These are phyloP conservation scores for Cladosporium velox DNA, from an alignment of 2,329 filamentous ascomycete genomes.

Conservation along the genomic window DNA sequence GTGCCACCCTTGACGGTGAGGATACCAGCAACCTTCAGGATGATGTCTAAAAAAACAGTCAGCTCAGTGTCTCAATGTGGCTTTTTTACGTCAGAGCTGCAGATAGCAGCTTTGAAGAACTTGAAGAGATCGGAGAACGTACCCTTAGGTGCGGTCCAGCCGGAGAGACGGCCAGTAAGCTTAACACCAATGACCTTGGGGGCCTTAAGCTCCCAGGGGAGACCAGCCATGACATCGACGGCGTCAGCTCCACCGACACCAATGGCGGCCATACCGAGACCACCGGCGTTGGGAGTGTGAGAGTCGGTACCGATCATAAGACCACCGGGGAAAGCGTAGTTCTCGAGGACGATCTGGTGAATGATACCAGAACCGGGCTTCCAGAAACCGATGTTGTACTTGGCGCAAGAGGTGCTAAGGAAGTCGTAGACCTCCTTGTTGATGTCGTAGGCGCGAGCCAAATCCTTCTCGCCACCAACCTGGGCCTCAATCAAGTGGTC, in stretches of 20 bases:
- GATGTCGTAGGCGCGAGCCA: slow-evolving; percentile 84
- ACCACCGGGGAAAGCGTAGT: slow-evolving; percentile 98
- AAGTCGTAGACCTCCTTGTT: slow-evolving; percentile 99
- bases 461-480: slow-evolving; percentile 88
- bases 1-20: slow-evolving; percentile 98
- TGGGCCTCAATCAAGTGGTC: slow-evolving; percentile 99
- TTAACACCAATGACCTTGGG: slow-evolving; percentile 96
- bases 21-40: slow-evolving; percentile 94
- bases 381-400: slow-evolving; percentile 99
- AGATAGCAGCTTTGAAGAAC: background rate
- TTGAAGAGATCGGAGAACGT: slow-evolving; percentile 38
- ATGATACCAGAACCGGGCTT: slow-evolving; percentile 98
- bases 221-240: slow-evolving; percentile 95
- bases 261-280: slow-evolving; percentile 88
- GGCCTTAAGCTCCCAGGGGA: slow-evolving; percentile 97
- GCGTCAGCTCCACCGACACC: slow-evolving; percentile 98
- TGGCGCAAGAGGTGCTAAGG: slow-evolving; percentile 87
- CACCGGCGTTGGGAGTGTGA: slow-evolving; percentile 95
- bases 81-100: background rate
- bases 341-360: slow-evolving; percentile 97
- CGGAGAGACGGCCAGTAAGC: slow-evolving; percentile 83
- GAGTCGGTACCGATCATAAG: slow-evolving; percentile 97
- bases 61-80: background rate
- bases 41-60: slow-evolving; percentile 68
- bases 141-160: slow-evolving; percentile 95